Evolutionary conservation across 768 basidiomycete genomes (phyloP).

Genomic region (Auricularia heimuer): DNA sequence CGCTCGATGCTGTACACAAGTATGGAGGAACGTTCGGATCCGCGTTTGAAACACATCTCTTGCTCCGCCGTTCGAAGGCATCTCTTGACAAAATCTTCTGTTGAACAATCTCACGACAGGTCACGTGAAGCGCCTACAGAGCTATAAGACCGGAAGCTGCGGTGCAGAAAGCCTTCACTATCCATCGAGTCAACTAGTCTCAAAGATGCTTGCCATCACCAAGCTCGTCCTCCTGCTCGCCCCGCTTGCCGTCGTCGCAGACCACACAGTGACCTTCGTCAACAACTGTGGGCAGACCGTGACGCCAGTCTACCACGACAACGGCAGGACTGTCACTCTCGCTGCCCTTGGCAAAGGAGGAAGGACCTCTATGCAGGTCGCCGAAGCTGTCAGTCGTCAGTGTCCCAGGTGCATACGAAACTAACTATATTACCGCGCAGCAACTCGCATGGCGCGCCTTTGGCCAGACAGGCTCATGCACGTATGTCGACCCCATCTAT

Average conservation of each 20-base stretch:
- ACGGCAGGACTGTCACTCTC: background rate
- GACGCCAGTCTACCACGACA: background rate
- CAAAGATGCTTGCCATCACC: too few species aligned
- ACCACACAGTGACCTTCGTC: background rate
- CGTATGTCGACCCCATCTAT: background rate
- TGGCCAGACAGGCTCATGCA: background rate
- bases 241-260: background rate
- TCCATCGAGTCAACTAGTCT: too few species aligned
- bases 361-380: background rate
- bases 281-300: background rate
- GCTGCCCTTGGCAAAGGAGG: background rate
- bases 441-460: background rate
- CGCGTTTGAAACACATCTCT: too few species aligned
- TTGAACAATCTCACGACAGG: too few species aligned
- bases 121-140: too few species aligned
- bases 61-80: too few species aligned
- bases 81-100: too few species aligned
- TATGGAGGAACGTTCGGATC: too few species aligned
- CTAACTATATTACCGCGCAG: background rate
- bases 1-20: too few species aligned
- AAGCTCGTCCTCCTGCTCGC: background rate
- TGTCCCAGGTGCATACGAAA: background rate
- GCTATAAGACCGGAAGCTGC: too few species aligned
- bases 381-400: background rate
- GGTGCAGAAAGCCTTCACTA: too few species aligned